phyloP scores from a whole-genome alignment of 2,329 filamentous ascomycete species.

The Aurifilum marmelostoma region DNA sequence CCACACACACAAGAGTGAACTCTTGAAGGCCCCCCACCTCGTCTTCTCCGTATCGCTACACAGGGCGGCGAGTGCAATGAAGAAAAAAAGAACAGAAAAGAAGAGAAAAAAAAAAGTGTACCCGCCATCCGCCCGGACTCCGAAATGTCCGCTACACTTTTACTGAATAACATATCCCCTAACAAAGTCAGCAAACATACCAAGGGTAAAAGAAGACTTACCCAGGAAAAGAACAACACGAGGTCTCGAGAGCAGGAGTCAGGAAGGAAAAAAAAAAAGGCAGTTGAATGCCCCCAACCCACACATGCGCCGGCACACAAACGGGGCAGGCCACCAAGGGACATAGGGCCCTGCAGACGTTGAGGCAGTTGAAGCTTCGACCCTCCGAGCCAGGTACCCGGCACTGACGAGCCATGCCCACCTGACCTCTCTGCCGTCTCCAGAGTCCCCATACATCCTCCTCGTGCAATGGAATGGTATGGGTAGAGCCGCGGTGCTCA shows the following conservation, averaged over 20 bases:
- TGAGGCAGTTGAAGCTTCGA: slow-evolving; percentile 3
- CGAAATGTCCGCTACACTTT: slow-evolving; percentile 8
- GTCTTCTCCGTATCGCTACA: slow-evolving; percentile 1
- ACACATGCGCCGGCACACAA: slow-evolving; percentile 12
- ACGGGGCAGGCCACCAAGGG: neutral
- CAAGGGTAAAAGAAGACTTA: neutral
- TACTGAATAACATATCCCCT: neutral
- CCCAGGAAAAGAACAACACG: too few species aligned
- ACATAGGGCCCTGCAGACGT: slow-evolving; percentile 7
- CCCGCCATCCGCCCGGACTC: slow-evolving; percentile 6
- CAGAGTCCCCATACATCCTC: too few species aligned
- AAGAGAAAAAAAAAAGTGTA: slow-evolving; percentile 1
- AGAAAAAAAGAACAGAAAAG: too few species aligned
- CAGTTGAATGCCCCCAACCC: neutral
- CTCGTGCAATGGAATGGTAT: too few species aligned
- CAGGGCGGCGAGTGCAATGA: neutral
- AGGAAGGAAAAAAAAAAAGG: too few species aligned
- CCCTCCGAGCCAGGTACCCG: slow-evolving; percentile 6
- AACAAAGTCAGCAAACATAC: neutral
- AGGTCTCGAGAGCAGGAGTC: slow-evolving; percentile 2
- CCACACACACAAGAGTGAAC: neutral
- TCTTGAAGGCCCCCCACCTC: neutral
- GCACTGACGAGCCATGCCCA: neutral
- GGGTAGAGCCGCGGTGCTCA: too few species aligned
- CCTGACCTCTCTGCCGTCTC: too few species aligned